These are phyloP conservation scores for Trametes coccinea DNA, from an alignment of 768 basidiomycete genomes.

Conservation along the genomic window DNA sequence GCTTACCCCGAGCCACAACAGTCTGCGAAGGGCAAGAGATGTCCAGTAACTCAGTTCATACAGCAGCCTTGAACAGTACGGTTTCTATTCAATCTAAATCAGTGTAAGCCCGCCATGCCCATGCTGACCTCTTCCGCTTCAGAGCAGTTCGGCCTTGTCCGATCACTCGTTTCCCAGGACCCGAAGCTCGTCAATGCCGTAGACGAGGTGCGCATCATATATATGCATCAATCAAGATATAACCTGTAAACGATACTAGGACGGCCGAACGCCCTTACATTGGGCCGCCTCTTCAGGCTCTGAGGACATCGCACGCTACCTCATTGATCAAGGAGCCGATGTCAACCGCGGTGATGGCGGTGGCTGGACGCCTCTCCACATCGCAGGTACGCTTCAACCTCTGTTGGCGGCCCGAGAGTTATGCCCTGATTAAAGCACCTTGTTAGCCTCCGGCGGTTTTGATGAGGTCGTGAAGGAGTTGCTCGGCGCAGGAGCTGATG, in stretches of 20 bases:
- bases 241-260: conserved; percentile 41
- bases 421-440: conserved; percentile 8
- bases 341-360: conserved; percentile 63
- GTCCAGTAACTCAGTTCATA: conserved; percentile 39
- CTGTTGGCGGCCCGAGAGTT: too few species aligned
- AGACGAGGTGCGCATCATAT: conserved; percentile 52
- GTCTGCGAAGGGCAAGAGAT: neutral
- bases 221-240: neutral
- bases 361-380: conserved; percentile 81
- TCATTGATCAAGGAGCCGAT: conserved; percentile 71
- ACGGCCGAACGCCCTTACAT: conserved; percentile 80
- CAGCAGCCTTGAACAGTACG: conserved; percentile 69
- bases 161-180: conserved; percentile 63
- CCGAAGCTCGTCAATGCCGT: conserved; percentile 57
- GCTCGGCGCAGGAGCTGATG: conserved; percentile 79
- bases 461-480: conserved; percentile 75
- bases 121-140: neutral
- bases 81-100: neutral
- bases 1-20: neutral
- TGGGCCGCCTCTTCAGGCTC: conserved; percentile 81
- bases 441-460: conserved; percentile 77
- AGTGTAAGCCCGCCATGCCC: neutral
- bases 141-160: conserved; percentile 76
- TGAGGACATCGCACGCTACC: conserved; percentile 62
- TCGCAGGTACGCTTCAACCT: conserved; percentile 52